Evolutionary conservation across 768 basidiomycete genomes (phyloP), one percentile per base, ranked within the genome.

Genomic region (Tulasnella calospora): DNA sequence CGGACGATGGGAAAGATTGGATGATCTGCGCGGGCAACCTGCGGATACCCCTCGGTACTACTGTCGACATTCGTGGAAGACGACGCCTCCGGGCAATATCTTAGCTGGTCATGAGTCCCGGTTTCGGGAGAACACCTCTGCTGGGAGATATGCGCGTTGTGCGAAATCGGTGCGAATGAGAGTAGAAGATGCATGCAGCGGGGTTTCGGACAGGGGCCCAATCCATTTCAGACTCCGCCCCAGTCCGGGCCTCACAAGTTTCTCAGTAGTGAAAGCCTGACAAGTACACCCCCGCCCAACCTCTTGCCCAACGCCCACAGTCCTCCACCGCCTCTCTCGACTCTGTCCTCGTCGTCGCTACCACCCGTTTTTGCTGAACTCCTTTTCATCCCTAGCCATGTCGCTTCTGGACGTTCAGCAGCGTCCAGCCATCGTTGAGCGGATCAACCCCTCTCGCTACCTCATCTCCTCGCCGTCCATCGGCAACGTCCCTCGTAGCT

Each of bases 341-440:
- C 36, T 7, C 17, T 33, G 4, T 47, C 74, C 74, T 47, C 74
- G 47, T 40, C 44, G 9, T 35, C 44, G 27, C 38, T 46, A 33
- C 40, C 71, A 41, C 36, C 71, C 46, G 5, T 73, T 15, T 19
- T 15, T 3, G 1, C 44, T 19, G 17, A 15, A 44, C 17, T 40
- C 33, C 8, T 9, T 40, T 38, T 7, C 30, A 33, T 40, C 71
- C 17, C 74, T 19, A 36, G 13, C 46, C 41, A 51, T 75, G 44
- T 57, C 74, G 8, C 38, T 72, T 38, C 12, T 71, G 38, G 44
- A 38, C 76, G 51, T 77, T 33, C 77, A 71, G 27, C 77, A 71
- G 33, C 77, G 55, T 76, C 74, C 77, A 44, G 38, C 69, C 69
- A 40, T 73, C 77, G 69, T 78, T 41, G n/a, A 71, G 38, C 38